Percentiles rank a stretch among this genome's conserved stretches.
Conservation (phyloP, 345 rosid genomes). For the Eucalyptus cloeziana region DNA sequence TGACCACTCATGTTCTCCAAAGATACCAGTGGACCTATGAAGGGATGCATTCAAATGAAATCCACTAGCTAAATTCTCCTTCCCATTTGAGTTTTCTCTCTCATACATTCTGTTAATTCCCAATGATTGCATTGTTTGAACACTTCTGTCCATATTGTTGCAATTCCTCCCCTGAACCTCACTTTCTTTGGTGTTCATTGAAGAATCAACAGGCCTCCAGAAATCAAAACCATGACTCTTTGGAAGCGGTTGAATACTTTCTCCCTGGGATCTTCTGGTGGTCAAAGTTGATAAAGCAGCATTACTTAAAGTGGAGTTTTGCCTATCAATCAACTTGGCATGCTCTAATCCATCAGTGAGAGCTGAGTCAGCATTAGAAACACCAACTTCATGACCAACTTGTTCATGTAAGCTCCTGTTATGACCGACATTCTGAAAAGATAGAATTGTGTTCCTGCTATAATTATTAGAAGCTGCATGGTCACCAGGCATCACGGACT, state of each 20-base stretch:
- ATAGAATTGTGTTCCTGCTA: slow-evolving; percentile 9
- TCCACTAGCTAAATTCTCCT: slow-evolving; percentile 6
- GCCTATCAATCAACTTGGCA: background rate
- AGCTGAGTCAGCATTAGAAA: slow-evolving; percentile 31
- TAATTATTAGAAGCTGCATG: slow-evolving; percentile 8
- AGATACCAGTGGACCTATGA: slow-evolving; percentile 10
- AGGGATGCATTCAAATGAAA: slow-evolving; percentile 14
- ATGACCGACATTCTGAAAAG: slow-evolving; percentile 4
- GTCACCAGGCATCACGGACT: slow-evolving; percentile 5
- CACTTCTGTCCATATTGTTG: background rate
- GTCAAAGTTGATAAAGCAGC: background rate
- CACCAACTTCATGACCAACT: slow-evolving; percentile 11
- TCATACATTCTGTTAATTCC: background rate
- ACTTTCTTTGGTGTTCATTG: background rate
- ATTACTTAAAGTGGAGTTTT: background rate
- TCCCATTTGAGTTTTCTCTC: background rate
- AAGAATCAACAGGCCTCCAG: background rate
- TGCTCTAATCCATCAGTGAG: background rate
- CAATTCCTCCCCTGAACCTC: background rate
- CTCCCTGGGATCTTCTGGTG: background rate
- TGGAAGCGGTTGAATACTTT: background rate
- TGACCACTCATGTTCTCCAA: slow-evolving; percentile 25
- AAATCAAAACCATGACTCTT: background rate
- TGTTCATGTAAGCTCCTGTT: background rate
- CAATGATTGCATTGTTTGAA: background rate